Base-by-base conservation (phyloP, 2,329 filamentous ascomycete species). In the Penicillium brasilianum region DNA sequence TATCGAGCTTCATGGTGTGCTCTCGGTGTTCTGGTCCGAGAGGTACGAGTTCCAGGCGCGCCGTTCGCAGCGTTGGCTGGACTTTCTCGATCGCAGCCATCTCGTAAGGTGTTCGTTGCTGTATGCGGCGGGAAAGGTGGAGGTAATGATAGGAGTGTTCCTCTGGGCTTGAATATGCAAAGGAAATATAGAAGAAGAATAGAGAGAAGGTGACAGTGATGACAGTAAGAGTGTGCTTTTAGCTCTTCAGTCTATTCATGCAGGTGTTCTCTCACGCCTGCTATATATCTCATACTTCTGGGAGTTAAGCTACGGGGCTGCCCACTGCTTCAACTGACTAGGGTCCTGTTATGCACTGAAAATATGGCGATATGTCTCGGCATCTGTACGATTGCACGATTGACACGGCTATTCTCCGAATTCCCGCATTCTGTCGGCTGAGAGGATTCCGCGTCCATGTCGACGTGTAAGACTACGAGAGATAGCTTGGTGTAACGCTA, bases 1-100 rank as follows among this genome's bases (percentile, higher is more conserved):
- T 55, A 53, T 64, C 61, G 7, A 64, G 56, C 32, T 56, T 41
- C 11, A 46, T 55, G 25, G 59, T 61, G 46, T 61, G 44, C 8
- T 51, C 46, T 6, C 30, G 49, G 16, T 51, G 49, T 13, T 51
- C 49, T 7, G 3, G 41, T 20, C 41, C 41, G 20, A 44, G 20
- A 25, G 41, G 41, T 10, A 44, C 41, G 10, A 44, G 41, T 25
- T 44, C 20, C 1, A 44, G 41, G 41, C 41, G 41, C 1, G 2
- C 20, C 7, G 41, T 44, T 7, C 41, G 41, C 20, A 44, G 41
- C 20, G 41, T 44, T 44, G 41, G 41, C 41, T 44, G 41, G 2
- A 20, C 20, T 10, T 44, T 41, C 11, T 36, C 16, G 10, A 4
- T 41, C 16, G 41, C 11, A 25, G 41, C 41, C 41, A 44, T 25